A percentile compares a stretch with the other conserved stretches of the same genome.
Evolutionary conservation across 148 eudicot genomes (phyloP).

Genomic region (Diospyros lotus): DNA sequence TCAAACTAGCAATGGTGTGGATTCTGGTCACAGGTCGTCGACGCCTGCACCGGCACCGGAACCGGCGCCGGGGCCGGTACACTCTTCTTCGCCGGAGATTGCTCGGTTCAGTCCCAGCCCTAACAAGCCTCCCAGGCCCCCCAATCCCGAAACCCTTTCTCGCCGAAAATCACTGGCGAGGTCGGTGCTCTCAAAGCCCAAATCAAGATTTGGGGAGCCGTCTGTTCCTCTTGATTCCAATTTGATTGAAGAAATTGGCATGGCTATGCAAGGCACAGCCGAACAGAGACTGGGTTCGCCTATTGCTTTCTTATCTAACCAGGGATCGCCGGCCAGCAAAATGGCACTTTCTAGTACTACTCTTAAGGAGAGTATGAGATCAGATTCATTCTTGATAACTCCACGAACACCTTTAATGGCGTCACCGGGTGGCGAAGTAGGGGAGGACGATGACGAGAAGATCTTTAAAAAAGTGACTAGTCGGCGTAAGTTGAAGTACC

Average conservation of each 20-base stretch:
- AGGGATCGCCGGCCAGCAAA: constrained; percentile 17
- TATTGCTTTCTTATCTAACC: constrained; percentile 6
- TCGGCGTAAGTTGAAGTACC: constrained; percentile 36
- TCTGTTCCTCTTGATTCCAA: constrained; percentile 33
- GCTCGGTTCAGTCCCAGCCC: constrained; percentile 32
- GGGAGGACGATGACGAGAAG: constrained; percentile 59
- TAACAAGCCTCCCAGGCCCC: constrained; percentile 45
- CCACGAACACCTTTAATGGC: constrained; percentile 31
- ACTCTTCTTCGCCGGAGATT: constrained; percentile 42
- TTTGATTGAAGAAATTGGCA: constrained; percentile 23
- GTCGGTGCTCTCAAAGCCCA: constrained; percentile 40
- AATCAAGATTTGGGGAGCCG: constrained; percentile 78
- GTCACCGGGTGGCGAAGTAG: constrained; percentile 22
- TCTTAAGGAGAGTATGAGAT: constrained; percentile 14
- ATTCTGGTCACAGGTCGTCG: constrained; percentile 20
- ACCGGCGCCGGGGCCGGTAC: neutral
- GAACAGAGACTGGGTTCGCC: constrained; percentile 15
- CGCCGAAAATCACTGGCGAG: constrained; percentile 32
- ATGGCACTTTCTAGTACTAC: neutral
- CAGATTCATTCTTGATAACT: constrained; percentile 15
- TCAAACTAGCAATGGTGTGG: constrained; percentile 14
- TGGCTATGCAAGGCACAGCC: constrained; percentile 7
- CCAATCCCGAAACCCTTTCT: constrained; percentile 30
- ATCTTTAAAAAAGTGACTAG: constrained; percentile 64
- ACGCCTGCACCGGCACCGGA: neutral